Percentiles rank a stretch among this genome's conserved stretches.
Evolutionary conservation across 495 filamentous ascomycete species (phyloP).

Genomic region (Annulohypoxylon nitens): DNA sequence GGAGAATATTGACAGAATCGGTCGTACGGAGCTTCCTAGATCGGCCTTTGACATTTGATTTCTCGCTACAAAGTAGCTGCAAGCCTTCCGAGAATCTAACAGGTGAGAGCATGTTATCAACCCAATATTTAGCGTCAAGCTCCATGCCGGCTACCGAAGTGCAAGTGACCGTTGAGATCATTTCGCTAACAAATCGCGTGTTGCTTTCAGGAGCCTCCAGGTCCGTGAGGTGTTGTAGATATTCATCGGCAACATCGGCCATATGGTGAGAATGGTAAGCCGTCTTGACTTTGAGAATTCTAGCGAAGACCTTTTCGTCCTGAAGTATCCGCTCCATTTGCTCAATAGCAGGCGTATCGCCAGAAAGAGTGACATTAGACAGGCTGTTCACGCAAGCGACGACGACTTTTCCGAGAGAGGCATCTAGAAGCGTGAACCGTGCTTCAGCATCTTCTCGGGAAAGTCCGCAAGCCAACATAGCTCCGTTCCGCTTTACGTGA

Average conservation of each 20-base stretch:
- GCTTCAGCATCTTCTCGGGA: neutral
- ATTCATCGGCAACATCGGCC: constrained; percentile 51
- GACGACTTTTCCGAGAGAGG: constrained; percentile 14
- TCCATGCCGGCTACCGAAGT: neutral
- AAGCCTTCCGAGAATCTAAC: constrained; percentile 53
- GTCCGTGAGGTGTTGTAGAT: constrained; percentile 33
- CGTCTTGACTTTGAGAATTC: constrained; percentile 49
- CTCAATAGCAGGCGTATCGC: constrained; percentile 51
- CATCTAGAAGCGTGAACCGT: neutral
- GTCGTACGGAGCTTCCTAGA: neutral
- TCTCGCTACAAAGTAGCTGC: constrained; percentile 1
- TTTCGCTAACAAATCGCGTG: constrained; percentile 19
- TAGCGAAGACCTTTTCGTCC: constrained; percentile 55
- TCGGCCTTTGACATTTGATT: constrained; percentile 4
- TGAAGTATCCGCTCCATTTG: constrained; percentile 44
- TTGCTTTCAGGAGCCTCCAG: constrained; percentile 10
- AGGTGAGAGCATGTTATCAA: constrained; percentile 58
- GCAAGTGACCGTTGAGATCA: constrained; percentile 54
- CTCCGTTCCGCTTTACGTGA: constrained; percentile 6
- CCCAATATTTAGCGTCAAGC: constrained; percentile 55
- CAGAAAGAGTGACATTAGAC: constrained; percentile 58
- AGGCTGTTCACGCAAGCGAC: constrained; percentile 66
- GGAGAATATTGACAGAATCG: constrained; percentile 1
- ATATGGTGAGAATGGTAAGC: constrained; percentile 61
- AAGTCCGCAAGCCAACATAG: neutral